Evolutionary conservation across 441 rosid species (phyloP), one percentile per base, ranked within the genome.

Genomic region (Biscutella laevigata): DNA sequence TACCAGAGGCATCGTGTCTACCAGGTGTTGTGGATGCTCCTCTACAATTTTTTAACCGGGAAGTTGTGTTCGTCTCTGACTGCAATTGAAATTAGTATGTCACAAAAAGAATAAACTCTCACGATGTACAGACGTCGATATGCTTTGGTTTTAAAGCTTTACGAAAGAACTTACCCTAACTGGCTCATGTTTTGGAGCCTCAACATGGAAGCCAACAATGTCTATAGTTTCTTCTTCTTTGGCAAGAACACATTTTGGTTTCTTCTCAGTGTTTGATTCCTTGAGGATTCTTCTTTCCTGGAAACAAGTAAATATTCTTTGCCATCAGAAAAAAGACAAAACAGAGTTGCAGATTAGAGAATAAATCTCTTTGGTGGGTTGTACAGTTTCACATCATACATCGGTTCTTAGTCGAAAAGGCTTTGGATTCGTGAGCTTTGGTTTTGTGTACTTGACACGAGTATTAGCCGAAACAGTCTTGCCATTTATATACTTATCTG

Each of bases 351-450:
- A 40, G 17, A 27, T 25, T 25, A 43, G 8, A 36, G 38, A 36
- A 32, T 1, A 30, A 5, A 36, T 0, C 7, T 47, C 37, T 38
- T 25, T 25, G 44, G 5, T 49, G 28, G 11, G 15, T 44, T 53
- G 17, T 16, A 13, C 3, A 19, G 7, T 24, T 48, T 32, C 7
- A 53, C 57, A 34, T 74, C 69, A 32, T 81, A 90, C 97, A 77
- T 90, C 83, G 9, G 89, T 86, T 74, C 95, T 79, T 32, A 90
- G 83, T 60, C 97, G 67, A 59, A 86, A 89, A 35, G 97, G 97
- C 74, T 81, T 89, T 53, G 97, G 94, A 78, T 84, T 77, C 2
- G 95, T 89, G 22, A 83, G 75, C 70, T 70, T 84, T 46, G 87
- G 89, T 60, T 83, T 88, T 58, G 53, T 64, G 30, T 72, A 74